These are phyloP conservation scores for Pseudoneurospora amorphoporcata DNA, from an alignment of 495 filamentous ascomycete genomes.

Conservation along the genomic window DNA sequence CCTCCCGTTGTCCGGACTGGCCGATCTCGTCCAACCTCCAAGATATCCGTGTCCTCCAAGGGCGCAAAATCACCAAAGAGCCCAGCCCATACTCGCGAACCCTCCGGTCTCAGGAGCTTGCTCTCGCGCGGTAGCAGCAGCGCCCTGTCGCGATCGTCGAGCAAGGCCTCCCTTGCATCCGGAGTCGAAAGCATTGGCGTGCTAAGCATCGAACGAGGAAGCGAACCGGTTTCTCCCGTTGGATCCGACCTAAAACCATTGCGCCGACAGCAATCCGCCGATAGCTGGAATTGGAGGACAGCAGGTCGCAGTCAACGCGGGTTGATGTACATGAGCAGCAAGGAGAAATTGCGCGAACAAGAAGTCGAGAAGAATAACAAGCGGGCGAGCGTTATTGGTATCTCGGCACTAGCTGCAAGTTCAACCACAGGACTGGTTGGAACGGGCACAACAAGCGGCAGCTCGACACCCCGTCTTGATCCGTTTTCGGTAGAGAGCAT, in stretches of 20 bases:
- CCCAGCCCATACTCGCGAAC: constrained; percentile 28
- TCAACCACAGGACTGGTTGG: constrained; percentile 11
- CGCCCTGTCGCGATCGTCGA: constrained; percentile 39
- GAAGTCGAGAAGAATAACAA: constrained; percentile 39
- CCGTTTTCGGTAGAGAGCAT: constrained; percentile 40
- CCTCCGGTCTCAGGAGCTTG: constrained; percentile 31
- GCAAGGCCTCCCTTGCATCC: constrained; percentile 39
- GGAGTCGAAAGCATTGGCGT: constrained; percentile 49
- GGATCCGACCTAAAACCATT: constrained; percentile 24
- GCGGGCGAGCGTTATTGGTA: constrained; percentile 29
- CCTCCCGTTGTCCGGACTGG: constrained; percentile 72
- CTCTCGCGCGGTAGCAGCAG: constrained; percentile 32
- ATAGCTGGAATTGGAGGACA: constrained; percentile 45
- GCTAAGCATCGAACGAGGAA: constrained; percentile 45
- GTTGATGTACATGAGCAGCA: constrained; percentile 52
- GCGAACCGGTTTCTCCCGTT: constrained; percentile 21
- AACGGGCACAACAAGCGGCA: constrained; percentile 6
- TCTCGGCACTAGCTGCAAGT: constrained; percentile 17
- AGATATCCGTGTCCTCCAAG: constrained; percentile 38
- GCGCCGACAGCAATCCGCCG: constrained; percentile 35
- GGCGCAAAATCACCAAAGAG: constrained; percentile 45
- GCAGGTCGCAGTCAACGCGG: constrained; percentile 35
- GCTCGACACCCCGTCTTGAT: constrained; percentile 27
- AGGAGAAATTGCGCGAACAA: constrained; percentile 43
- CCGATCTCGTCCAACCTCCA: not conserved